Evolutionary conservation across 1,139 yeast species (phyloP), one percentile per base, ranked within the genome.

Genomic region (Citeromyces siamensis): DNA sequence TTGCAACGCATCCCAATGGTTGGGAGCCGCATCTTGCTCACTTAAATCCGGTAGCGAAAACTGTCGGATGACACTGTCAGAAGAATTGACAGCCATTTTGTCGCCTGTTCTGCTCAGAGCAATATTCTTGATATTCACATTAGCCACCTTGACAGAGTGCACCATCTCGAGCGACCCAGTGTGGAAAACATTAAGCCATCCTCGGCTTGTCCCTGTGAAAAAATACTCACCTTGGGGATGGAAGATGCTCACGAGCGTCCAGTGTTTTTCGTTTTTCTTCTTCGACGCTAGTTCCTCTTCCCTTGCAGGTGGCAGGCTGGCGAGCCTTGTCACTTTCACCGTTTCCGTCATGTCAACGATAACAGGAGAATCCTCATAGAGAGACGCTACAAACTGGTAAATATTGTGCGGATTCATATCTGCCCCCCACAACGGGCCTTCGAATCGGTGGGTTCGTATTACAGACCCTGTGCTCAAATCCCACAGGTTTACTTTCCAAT

Each of bases 401-500:
- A 22, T 19, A 49, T 61, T 57, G 1, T 45, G 44, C 0, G 83
- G 93, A 50, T 69, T 75, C 52, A 79, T 59, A 44, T 59, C 60
- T 7, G 81, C 82, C 50, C 62, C 73, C 93, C 84, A 80, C 19
- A 77, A 68, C 4, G 84, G 90, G 7, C 82, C 77, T 39, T 75
- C 81, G 44, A 82, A 75, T 40, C 64, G 61, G 35, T 70, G 60
- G 9, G 60, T 60, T 42, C 71, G 57, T 13, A 65, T 53, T 17
- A 71, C 63, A 14, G 59, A 53, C 8, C 68, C 63, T 6, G 57
- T 51, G 26, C 57, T 47, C 44, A 88, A 58, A 56, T 85, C 95
- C 96, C 96, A 86, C 32, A 86, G 53, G 38, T 81, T 73, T 37
- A 81, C 71, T 40, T 67, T 68, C 94, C 95, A 86, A 52, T 90